Evolutionary conservation across 805 yeast genomes (phyloP).

Genomic region (Candida insectalens): DNA sequence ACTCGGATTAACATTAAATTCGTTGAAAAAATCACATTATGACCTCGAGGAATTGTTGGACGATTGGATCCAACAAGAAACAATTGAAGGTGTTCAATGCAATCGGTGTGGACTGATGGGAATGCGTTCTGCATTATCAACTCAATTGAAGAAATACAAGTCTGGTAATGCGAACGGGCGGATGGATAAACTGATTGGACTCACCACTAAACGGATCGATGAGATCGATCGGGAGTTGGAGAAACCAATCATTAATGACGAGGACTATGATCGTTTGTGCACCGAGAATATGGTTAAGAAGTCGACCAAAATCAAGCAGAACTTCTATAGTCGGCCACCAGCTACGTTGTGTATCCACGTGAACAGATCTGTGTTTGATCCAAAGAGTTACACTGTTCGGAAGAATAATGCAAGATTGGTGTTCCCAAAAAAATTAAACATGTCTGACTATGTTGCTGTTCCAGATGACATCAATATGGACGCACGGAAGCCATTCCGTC

Average conservation of each 20-base stretch:
- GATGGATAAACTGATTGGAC: conserved; percentile 16
- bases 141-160: conserved; percentile 23
- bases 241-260: conserved; percentile 70
- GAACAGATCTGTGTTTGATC: conserved; percentile 89
- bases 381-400: conserved; percentile 69
- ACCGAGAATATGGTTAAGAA: conserved; percentile 67
- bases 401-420: conserved; percentile 79
- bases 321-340: conserved; percentile 71
- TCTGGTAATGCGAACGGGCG: conserved; percentile 8
- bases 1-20: conserved; percentile 59
- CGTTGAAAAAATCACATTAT: conserved; percentile 29
- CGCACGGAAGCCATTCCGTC: conserved; percentile 68
- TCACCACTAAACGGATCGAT: conserved; percentile 35
- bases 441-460: conserved; percentile 61
- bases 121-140: conserved; percentile 40
- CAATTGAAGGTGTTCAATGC: conserved; percentile 90
- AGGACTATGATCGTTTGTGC: conserved; percentile 61
- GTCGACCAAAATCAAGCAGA: conserved; percentile 77
- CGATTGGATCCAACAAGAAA: conserved; percentile 71
- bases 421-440: conserved; percentile 61
- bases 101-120: conserved; percentile 77
- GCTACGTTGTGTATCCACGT: conserved; percentile 77
- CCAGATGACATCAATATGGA: conserved; percentile 66
- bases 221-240: conserved; percentile 44
- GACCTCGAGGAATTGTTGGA: conserved; percentile 44